Evolutionary conservation across 2,329 filamentous ascomycete genomes (phyloP).

Genomic region (Aspergillus sp.): DNA sequence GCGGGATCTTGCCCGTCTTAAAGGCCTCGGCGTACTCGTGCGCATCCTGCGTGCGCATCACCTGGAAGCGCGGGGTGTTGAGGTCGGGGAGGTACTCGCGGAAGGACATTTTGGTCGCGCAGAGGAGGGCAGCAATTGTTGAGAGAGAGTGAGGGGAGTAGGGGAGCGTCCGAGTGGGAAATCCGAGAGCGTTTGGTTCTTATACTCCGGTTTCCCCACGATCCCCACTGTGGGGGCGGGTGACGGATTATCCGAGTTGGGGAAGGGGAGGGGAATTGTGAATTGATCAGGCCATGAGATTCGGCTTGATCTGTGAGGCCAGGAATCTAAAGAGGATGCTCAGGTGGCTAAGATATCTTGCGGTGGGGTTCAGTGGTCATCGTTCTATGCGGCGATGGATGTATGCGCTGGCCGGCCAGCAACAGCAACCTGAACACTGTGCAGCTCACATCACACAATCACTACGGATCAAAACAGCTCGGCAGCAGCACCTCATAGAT

Average conservation of each 20-base stretch:
- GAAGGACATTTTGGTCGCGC: constrained; percentile 42
- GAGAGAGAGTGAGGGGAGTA: neutral
- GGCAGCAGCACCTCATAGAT: neutral
- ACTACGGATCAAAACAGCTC: too few relatives aligned
- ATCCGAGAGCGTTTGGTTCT: neutral
- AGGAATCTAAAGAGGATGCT: neutral
- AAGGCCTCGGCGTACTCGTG: constrained; percentile 67
- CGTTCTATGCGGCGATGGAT: neutral
- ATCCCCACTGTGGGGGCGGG: constrained; percentile 21
- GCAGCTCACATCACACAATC: too few relatives aligned
- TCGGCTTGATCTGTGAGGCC: neutral
- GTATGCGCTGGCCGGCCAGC: neutral
- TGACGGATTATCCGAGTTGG: constrained; percentile 19
- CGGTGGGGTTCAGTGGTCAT: neutral
- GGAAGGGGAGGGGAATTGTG: neutral
- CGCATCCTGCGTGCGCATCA: constrained; percentile 65
- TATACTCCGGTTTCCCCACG: constrained; percentile 19
- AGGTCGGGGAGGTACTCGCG: constrained; percentile 68
- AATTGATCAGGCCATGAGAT: neutral
- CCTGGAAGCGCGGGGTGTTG: constrained; percentile 63
- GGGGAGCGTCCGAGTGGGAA: neutral
- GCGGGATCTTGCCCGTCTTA: constrained; percentile 62
- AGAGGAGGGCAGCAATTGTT: neutral
- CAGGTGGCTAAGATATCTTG: neutral
- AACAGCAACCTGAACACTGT: too few relatives aligned